Evolutionary conservation across 768 basidiomycete species (phyloP).

Genomic region (Amanita inopinata): DNA sequence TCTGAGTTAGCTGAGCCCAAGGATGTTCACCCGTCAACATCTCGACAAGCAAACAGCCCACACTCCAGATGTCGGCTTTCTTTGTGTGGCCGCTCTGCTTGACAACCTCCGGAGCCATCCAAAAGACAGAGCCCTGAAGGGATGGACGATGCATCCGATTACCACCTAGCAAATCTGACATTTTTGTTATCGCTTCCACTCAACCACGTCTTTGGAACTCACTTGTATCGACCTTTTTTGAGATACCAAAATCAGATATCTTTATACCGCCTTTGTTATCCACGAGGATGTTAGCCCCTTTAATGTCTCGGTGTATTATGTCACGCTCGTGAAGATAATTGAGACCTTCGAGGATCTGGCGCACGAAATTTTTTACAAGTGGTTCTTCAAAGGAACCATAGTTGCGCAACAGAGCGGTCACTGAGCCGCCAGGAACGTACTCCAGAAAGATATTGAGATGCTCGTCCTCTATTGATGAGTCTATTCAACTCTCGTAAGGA

Average conservation of each 20-base stretch:
- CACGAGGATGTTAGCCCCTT: conserved; percentile 96
- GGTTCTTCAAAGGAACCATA: conserved; percentile 95
- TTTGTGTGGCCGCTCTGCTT: conserved; percentile 88
- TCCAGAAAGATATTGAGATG: conserved; percentile 94
- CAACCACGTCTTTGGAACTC: too few relatives aligned
- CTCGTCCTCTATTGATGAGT: conserved; percentile 87
- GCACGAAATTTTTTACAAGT: conserved; percentile 85
- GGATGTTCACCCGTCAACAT: conserved; percentile 97
- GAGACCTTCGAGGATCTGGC: conserved; percentile 83
- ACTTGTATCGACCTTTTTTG: conserved; percentile 97
- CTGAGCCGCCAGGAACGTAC: conserved; percentile 93
- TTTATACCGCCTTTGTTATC: conserved; percentile 98
- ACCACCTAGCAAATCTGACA: conserved; percentile 39
- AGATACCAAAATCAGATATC: conserved; percentile 95
- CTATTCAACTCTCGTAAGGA: conserved; percentile 29
- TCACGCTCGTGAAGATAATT: conserved; percentile 88
- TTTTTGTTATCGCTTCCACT: too few relatives aligned
- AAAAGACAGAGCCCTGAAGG: conserved; percentile 95
- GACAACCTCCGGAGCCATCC: conserved; percentile 99
- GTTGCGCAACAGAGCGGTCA: conserved; percentile 77
- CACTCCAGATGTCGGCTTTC: conserved; percentile 95
- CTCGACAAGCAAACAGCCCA: conserved; percentile 90
- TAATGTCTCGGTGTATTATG: conserved; percentile 97
- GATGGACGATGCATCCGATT: conserved; percentile 83
- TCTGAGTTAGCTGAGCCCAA: conserved; percentile 92